Base-by-base conservation (phyloP, 1,284 basidiomycete species). In the Pseudozyma hubeiensis region DNA sequence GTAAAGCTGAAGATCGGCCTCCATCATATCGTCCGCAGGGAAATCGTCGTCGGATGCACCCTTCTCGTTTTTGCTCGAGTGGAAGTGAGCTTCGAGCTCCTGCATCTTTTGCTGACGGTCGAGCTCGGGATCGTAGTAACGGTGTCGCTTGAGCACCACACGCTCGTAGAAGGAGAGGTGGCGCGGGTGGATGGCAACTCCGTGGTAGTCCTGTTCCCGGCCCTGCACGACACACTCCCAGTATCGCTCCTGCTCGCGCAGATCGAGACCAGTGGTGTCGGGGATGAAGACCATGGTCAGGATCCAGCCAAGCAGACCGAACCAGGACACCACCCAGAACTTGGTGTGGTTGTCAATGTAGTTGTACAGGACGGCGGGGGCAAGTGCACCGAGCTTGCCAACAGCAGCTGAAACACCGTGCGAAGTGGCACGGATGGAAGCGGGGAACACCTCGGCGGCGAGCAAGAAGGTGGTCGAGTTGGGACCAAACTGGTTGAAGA, bases 181-280 rank as follows among this genome's bases (percentile, higher is more conserved):
- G 33, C 87, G 82, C 11, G 86, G 87, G 84, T 88, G 86, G 45
- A 88, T 84, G 33, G 87, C 87, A 58, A 88, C 86, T 60, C 88
- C 88, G 81, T 88, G 87, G 84, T 88, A 88, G 46, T 87, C 86
- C 29, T 82, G 64, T 24, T 84, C 82, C 29, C 85, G 83, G n/a
- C 87, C 88, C 46, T 84, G 78, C 16, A 86, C 83, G 41, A 88
- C 87, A 64, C 85, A 87, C 13, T 84, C 81, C 87, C 87, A 88
- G 85, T 88, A 88, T 59, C 87, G 85, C 77, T 88, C 88, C 77
- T 88, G 87, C 82, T 88, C 88, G 57, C 86, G 84, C 24, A 88
- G 84, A 75, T 88, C 87, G 48, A 88, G 84, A 59, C 88, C 87
- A n/a, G 88, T 88, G 10, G 87, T 87, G 76, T 88, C 87, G 17